These are phyloP conservation scores for Pseudoscleropodium purum DNA, from an alignment of 225 moss, liverwort and hornwort genomes.

Conservation along the genomic window DNA sequence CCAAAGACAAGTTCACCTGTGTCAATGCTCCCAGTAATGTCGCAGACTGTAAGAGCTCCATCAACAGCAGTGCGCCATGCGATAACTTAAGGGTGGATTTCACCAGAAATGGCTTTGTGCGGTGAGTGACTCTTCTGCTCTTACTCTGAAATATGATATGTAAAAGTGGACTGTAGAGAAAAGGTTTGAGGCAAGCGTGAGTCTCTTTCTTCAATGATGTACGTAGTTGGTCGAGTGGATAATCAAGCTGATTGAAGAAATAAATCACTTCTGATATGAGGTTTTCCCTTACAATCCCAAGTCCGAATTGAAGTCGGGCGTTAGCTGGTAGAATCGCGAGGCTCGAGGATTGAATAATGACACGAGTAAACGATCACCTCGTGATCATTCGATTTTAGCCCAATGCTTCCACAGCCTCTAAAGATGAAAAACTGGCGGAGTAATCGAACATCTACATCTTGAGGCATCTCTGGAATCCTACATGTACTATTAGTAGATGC, in stretches of 20 bases:
- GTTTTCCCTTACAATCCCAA: not conserved
- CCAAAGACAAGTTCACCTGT: slow-evolving; percentile 38
- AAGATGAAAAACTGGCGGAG: not conserved
- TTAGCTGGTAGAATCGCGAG: not conserved
- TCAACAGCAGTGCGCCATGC: slow-evolving; percentile 17
- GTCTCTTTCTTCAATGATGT: not conserved
- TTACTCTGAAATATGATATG: not conserved
- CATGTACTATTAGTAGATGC: not conserved
- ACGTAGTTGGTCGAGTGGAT: not conserved
- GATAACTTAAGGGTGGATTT: slow-evolving; percentile 31
- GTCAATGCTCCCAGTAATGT: slow-evolving; percentile 4
- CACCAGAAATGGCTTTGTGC: slow-evolving; percentile 44
- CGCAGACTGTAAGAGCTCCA: not conserved
- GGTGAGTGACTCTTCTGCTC: slow-evolving; percentile 9
- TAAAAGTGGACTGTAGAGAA: not conserved
- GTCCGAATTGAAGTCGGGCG: not conserved
- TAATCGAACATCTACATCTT: not conserved
- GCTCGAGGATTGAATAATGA: not conserved
- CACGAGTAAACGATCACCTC: not conserved
- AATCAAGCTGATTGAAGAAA: not conserved
- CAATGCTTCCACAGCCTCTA: not conserved
- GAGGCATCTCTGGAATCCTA: not conserved
- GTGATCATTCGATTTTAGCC: not conserved
- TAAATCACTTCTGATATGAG: not conserved
- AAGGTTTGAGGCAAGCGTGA: not conserved